These are phyloP conservation scores for Sequoiadendron giganteum DNA, from an alignment of 75 land plant species.

Conservation along the genomic window DNA sequence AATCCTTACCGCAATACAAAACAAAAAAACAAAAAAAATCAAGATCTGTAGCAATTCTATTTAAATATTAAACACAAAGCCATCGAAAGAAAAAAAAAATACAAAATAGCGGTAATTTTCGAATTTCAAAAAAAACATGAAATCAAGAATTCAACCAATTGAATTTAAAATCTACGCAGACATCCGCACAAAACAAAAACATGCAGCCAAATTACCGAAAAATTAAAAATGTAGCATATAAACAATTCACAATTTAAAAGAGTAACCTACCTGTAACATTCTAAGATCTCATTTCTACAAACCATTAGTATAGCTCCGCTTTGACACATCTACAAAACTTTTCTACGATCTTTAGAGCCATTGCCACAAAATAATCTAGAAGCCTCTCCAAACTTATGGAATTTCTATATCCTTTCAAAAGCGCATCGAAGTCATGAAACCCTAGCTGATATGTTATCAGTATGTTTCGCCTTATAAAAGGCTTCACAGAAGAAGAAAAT, in stretches of 20 bases:
- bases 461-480: not conserved
- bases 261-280: not conserved
- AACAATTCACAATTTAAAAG: not conserved
- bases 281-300: not conserved
- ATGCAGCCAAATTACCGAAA: not conserved
- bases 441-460: not conserved
- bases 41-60: too few species aligned
- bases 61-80: too few species aligned
- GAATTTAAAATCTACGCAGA: too few species aligned
- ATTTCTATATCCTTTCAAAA: not conserved
- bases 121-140: not conserved
- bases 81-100: too few species aligned
- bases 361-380: not conserved
- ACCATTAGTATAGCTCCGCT: not conserved
- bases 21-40: too few species aligned
- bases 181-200: not conserved
- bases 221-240: not conserved
- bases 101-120: too few species aligned
- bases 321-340: not conserved
- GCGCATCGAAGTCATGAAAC: not conserved
- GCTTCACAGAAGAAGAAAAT: too few species aligned
- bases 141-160: not conserved
- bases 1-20: not conserved
- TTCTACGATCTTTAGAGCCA: not conserved
- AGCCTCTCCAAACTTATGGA: not conserved